A percentile compares a stretch with the other conserved stretches of the same genome.
Conservation (phyloP, 805 yeast genomes). For the Scheffersomyces coipomensis region DNA sequence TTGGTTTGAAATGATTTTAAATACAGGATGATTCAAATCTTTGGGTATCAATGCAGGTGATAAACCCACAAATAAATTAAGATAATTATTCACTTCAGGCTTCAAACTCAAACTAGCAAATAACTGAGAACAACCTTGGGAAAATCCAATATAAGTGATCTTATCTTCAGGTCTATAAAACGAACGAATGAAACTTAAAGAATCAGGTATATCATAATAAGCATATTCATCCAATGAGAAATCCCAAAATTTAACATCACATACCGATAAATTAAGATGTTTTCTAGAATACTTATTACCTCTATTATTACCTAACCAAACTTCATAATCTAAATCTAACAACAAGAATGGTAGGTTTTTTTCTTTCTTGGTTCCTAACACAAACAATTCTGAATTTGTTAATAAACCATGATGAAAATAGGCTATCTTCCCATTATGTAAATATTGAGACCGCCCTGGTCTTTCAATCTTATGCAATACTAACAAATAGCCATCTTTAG, state of each 20-base stretch:
- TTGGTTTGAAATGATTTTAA: constrained; percentile 21
- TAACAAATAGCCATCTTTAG: constrained; percentile 25
- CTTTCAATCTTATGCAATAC: constrained; percentile 26
- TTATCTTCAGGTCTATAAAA: constrained; percentile 13
- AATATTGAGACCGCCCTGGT: not conserved
- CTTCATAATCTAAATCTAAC: constrained; percentile 20
- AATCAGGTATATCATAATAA: constrained; percentile 28
- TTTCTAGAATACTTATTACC: constrained; percentile 31
- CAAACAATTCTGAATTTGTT: constrained; percentile 37
- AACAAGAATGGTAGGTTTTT: constrained; percentile 21
- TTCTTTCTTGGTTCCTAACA: constrained; percentile 19
- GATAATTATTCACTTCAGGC: constrained; percentile 18
- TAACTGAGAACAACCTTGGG: constrained; percentile 31
- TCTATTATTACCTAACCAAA: constrained; percentile 25
- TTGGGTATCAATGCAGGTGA: constrained; percentile 30
- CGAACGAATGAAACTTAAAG: constrained; percentile 18
- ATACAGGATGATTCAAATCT: constrained; percentile 20
- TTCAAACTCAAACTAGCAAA: constrained; percentile 29
- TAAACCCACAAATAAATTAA: constrained; percentile 24
- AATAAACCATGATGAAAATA: constrained; percentile 32
- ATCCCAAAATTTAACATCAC: constrained; percentile 26
- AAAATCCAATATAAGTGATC: constrained; percentile 27
- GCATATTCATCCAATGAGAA: constrained; percentile 32
- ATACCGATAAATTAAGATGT: constrained; percentile 22
- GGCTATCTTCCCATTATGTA: constrained; percentile 12